phyloP scores from a whole-genome alignment of 768 basidiomycete species.

The Russula ochroleuca region DNA sequence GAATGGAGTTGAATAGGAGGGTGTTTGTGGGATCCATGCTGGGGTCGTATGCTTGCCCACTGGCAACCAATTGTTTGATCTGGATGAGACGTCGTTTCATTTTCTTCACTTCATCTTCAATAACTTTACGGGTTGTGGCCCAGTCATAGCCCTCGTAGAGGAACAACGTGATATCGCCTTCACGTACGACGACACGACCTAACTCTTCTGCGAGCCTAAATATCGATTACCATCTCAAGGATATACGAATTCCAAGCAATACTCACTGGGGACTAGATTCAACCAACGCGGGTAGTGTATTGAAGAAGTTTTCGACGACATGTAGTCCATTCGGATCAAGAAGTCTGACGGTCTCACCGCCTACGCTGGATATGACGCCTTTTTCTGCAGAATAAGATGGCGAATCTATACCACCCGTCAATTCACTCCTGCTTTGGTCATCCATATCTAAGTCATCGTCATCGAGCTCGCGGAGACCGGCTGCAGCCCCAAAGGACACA shows the following conservation, averaged over 20 bases:
- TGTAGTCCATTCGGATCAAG: conserved; percentile 60
- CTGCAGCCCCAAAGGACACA: conserved; percentile 72
- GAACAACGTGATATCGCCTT: conserved; percentile 61
- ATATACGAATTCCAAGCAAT: background rate
- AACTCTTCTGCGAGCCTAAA: conserved; percentile 21
- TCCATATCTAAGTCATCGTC: conserved; percentile 68
- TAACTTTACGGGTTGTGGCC: conserved; percentile 74
- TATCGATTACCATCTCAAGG: background rate
- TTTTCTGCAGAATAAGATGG: conserved; percentile 23
- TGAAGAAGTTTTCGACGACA: conserved; percentile 70
- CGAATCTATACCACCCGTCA: background rate
- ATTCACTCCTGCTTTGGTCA: conserved; percentile 41
- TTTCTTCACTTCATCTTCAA: conserved; percentile 83
- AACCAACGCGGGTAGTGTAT: conserved; percentile 52
- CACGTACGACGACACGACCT: conserved; percentile 51
- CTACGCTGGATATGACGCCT: conserved; percentile 53
- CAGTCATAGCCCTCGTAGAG: conserved; percentile 97
- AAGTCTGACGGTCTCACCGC: conserved; percentile 84
- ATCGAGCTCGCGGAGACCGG: conserved; percentile 64
- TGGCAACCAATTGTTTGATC: conserved; percentile 88
- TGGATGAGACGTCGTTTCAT: conserved; percentile 83
- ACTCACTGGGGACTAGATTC: conserved; percentile 49
- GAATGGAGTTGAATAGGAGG: conserved; percentile 88
- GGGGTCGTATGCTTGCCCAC: conserved; percentile 81
- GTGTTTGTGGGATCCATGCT: conserved; percentile 66